These are phyloP conservation scores for Eucalyptus microcorys DNA, from an alignment of 345 rosid genomes.

Conservation along the genomic window DNA sequence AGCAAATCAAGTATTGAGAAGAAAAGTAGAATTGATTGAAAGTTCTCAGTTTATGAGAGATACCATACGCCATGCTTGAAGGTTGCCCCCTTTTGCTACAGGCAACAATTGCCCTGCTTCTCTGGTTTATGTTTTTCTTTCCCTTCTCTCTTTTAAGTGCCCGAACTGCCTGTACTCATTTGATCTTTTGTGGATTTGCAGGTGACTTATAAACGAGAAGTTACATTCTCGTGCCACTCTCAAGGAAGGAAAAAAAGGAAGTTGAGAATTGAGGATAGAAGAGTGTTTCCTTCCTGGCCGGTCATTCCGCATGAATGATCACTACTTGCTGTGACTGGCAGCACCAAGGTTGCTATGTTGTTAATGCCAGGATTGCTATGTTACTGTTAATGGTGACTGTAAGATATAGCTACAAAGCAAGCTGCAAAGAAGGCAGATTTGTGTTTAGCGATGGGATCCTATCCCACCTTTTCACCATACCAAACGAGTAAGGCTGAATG, in stretches of 20 bases:
- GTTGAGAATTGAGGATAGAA: neutral
- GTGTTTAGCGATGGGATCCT: neutral
- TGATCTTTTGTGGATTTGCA: neutral
- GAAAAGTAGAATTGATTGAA: conserved; percentile 34
- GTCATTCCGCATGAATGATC: neutral
- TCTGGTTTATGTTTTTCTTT: neutral
- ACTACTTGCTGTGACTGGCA: neutral
- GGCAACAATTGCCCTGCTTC: neutral
- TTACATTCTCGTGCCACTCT: neutral
- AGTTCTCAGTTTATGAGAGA: neutral
- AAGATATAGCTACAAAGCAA: neutral
- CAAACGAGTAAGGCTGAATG: neutral
- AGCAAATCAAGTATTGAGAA: conserved; percentile 62
- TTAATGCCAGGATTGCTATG: neutral
- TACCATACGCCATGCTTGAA: neutral
- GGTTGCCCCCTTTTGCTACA: neutral
- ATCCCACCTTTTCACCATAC: neutral
- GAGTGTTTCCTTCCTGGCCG: neutral
- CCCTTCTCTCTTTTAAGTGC: neutral
- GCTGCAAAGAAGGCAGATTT: neutral
- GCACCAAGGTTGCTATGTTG: neutral
- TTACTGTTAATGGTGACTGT: neutral
- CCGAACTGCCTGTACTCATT: neutral
- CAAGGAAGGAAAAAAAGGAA: neutral
- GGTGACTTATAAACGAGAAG: neutral